phyloP scores from a whole-genome alignment of 805 yeast genomes.

The Myxozyma nipponensis region DNA sequence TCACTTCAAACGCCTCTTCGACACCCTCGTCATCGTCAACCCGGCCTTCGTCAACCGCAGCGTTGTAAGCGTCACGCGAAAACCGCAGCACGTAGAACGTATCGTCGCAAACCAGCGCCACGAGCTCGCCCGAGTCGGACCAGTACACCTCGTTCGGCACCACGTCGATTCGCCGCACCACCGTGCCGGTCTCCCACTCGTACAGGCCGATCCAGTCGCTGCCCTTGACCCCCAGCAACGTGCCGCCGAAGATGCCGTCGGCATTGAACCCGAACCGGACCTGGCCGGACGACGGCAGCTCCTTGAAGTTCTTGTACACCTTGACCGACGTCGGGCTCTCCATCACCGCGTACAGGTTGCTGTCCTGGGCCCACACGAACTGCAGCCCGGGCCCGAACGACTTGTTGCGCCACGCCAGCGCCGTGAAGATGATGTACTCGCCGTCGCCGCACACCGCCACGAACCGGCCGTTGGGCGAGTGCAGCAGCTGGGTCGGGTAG shows the following conservation, averaged over 20 bases:
- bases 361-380: conserved; percentile 92
- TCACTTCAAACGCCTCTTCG: conserved; percentile 78
- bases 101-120: conserved; percentile 67
- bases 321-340: conserved; percentile 63
- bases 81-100: conserved; percentile 74
- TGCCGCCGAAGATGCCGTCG: conserved; percentile 81
- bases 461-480: conserved; percentile 96
- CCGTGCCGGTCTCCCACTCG: conserved; percentile 85
- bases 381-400: conserved; percentile 85
- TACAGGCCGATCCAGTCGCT: conserved; percentile 74
- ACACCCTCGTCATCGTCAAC: conserved; percentile 81
- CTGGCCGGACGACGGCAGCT: conserved; percentile 57
- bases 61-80: conserved; percentile 62
- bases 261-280: conserved; percentile 67
- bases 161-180: conserved; percentile 87
- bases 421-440: conserved; percentile 91
- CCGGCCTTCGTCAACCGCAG: conserved; percentile 54
- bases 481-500: conserved; percentile 79
- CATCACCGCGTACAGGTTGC: conserved; percentile 79
- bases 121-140: conserved; percentile 90
- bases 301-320: conserved; percentile 80
- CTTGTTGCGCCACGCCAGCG: conserved; percentile 97
- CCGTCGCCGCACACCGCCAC: conserved; percentile 98
- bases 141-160: conserved; percentile 76
- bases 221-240: conserved; percentile 79